A percentile compares a stretch with the other conserved stretches of the same genome.
phyloP scores from a whole-genome alignment of 768 basidiomycete genomes.

The Agaricus sinodeliciosus region DNA sequence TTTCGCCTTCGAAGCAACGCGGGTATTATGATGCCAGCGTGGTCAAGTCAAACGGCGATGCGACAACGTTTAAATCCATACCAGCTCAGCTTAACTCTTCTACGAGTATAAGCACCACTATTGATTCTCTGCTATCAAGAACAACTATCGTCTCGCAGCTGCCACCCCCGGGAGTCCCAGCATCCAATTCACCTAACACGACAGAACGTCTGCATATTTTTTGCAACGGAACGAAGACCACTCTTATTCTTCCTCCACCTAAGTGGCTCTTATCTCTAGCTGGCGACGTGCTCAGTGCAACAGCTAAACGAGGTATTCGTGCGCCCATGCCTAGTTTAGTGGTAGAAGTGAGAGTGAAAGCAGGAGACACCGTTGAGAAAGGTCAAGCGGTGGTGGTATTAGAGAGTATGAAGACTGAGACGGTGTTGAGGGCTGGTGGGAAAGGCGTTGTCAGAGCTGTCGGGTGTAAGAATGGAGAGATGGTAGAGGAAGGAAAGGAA shows the following conservation, averaged over 20 bases:
- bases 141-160: slow-evolving; percentile 75
- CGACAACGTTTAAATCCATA: slow-evolving; percentile 38
- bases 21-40: slow-evolving; percentile 52
- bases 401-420: slow-evolving; percentile 99
- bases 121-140: slow-evolving; percentile 40
- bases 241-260: slow-evolving; percentile 61
- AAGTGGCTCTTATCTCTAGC: slow-evolving; percentile 64
- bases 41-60: slow-evolving; percentile 22
- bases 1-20: slow-evolving; percentile 23
- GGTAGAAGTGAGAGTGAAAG: slow-evolving; percentile 76
- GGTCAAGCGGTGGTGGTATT: slow-evolving; percentile 79
- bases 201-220: slow-evolving; percentile 79
- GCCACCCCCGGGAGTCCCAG: slow-evolving; percentile 45
- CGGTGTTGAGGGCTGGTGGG: slow-evolving; percentile 66
- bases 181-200: slow-evolving; percentile 45
- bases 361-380: slow-evolving; percentile 73
- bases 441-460: slow-evolving; percentile 67
- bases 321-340: slow-evolving; percentile 94
- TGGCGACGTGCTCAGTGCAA: slow-evolving; percentile 46
- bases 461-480: slow-evolving; percentile 78
- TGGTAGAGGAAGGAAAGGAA: slow-evolving; percentile 85
- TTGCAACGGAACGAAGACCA: slow-evolving; percentile 52
- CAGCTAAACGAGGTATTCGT: slow-evolving; percentile 58
- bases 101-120: slow-evolving; percentile 45
- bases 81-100: slow-evolving; percentile 50